Conservation (phyloP, 208 protist genomes). For the Vickermania ingenoplastis region DNA sequence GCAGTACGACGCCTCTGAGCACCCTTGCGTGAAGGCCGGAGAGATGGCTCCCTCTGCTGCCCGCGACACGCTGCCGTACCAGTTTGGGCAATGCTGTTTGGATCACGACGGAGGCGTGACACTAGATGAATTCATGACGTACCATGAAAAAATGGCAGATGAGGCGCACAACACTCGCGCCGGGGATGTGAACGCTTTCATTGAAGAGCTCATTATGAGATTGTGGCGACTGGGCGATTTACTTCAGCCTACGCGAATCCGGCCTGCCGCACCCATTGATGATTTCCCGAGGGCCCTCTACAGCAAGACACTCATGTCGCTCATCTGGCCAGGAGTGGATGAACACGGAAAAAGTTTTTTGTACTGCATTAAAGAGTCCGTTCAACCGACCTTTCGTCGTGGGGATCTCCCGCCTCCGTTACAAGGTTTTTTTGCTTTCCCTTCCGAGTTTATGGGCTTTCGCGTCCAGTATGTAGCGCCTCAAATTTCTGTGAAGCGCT, state of each 20-base stretch:
- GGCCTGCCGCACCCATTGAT: conserved; percentile 35
- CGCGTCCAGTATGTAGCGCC: conserved; percentile 36
- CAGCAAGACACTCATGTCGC: conserved; percentile 55
- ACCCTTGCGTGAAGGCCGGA: conserved; percentile 71
- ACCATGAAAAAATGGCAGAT: conserved; percentile 66
- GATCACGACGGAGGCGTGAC: conserved; percentile 49
- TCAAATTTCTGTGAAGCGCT: conserved; percentile 56
- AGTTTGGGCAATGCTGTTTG: conserved; percentile 39
- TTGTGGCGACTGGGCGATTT: conserved; percentile 72
- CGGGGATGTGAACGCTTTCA: conserved; percentile 37
- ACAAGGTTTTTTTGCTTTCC: conserved; percentile 77
- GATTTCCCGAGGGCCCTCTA: conserved; percentile 41
- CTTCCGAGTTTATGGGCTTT: conserved; percentile 54
- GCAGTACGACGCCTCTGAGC: conserved; percentile 48
- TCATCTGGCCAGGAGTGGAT: conserved; percentile 49
- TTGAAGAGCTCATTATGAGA: conserved; percentile 46
- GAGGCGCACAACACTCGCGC: conserved; percentile 54
- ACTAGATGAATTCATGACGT: conserved; percentile 69
- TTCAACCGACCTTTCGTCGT: conserved; percentile 63
- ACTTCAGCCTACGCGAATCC: conserved; percentile 63
- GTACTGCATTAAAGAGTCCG: conserved; percentile 54
- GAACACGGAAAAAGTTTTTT: conserved; percentile 21
- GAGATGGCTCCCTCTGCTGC: conserved; percentile 54
- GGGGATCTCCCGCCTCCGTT: conserved; percentile 66
- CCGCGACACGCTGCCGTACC: conserved; percentile 42